Evolutionary conservation across 2,329 filamentous ascomycete species (phyloP), one percentile per base, ranked within the genome.

Genomic region (Nannizziopsis barbatae): DNA sequence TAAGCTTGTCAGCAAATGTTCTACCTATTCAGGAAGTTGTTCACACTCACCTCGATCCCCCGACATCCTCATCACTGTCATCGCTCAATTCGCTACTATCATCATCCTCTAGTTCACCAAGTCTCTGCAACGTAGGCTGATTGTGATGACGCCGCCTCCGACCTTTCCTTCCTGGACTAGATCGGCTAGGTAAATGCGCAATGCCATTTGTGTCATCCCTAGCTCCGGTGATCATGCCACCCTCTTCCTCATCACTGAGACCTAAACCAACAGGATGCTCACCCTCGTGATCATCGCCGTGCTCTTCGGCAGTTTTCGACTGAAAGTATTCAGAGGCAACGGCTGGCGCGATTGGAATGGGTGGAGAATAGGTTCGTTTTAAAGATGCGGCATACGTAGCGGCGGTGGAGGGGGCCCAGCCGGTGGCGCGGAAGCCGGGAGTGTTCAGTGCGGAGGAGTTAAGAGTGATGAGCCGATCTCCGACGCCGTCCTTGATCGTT

Each of bases 31-130:
- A 17, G 31, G 12, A 17, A 44, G 22, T 12, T 27, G 27, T 10
- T 58, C 57, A 45, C 47, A 66, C 66, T 63, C 64, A 52, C 56
- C 62, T 60, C 39, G 55, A 56, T 35, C 59, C 61, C 17, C 79
- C 74, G 2, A 69, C 71, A 40, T 80, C 77, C 7, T 83, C 79
- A 39, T 83, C 79, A 59, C 77, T 82, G 53, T 82, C 77, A 56
- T 82, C 79, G 53, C 77, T 81, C 45, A 82, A 60, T 57, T 82
- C 79, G 58, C 77, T 81, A 60, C 78, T 81, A 57, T 82, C 79
- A 36, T 82, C 79, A 49, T 81, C 78, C 49, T 81, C 77, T 11
- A 73, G 64, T 50, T 76, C 75, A 53, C 45, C 44, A 11, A 38
- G 49, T 5, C 32, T 46, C 58, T 57, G 39, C 22, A 27, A 61